Evolutionary conservation across 2,329 filamentous ascomycete genomes (phyloP).

Genomic region (Colletotrichum horii): DNA sequence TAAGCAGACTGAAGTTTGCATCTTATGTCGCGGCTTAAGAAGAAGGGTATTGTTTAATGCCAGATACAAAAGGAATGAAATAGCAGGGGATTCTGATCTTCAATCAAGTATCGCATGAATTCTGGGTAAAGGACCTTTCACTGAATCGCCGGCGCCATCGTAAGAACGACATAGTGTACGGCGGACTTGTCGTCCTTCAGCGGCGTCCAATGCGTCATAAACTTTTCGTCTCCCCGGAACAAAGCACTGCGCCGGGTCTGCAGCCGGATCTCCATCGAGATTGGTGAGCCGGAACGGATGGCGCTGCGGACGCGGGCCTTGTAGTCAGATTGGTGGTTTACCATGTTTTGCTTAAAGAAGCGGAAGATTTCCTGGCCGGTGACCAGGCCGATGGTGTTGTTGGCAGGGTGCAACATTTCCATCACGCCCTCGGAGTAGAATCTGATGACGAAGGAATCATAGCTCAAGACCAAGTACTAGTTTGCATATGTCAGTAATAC

Average conservation of each 20-base stretch:
- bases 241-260: constrained; percentile 29
- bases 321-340: constrained; percentile 26
- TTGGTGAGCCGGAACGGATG: constrained; percentile 32
- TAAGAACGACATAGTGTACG: constrained; percentile 17
- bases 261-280: constrained; percentile 29
- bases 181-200: constrained; percentile 20
- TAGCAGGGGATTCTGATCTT: background rate
- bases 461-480: constrained; percentile 27
- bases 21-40: background rate
- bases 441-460: constrained; percentile 26
- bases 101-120: background rate
- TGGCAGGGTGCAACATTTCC: constrained; percentile 27
- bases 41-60: background rate
- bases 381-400: constrained; percentile 25
- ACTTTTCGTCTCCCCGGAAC: constrained; percentile 27
- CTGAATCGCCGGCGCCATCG: constrained; percentile 13
- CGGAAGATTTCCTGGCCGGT: constrained; percentile 29
- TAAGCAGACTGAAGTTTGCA: too few relatives aligned
- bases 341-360: constrained; percentile 30
- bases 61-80: background rate
- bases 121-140: background rate
- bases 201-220: constrained; percentile 24
- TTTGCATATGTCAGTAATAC: background rate
- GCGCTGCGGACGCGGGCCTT: constrained; percentile 25
- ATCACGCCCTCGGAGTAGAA: constrained; percentile 30